phyloP scores from a whole-genome alignment of 345 rosid genomes.

The Orychophragmus violaceus region DNA sequence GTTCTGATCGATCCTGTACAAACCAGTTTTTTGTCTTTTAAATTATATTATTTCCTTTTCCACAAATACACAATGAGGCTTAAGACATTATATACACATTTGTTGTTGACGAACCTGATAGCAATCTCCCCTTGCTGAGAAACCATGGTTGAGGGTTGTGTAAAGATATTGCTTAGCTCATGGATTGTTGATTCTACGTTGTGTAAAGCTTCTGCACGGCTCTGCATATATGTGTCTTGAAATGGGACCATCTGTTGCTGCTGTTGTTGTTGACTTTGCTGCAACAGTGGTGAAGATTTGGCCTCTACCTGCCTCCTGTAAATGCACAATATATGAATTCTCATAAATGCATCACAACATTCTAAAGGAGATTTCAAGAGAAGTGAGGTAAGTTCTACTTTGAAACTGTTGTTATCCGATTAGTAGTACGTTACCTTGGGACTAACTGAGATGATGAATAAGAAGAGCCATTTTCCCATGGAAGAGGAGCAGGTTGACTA shows the following conservation, averaged over 20 bases:
- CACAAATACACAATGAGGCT: too few species aligned
- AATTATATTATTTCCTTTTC: too few species aligned
- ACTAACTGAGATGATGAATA: constrained; percentile 37
- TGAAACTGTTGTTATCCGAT: neutral
- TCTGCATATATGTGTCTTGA: too few species aligned
- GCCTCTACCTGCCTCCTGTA: constrained; percentile 47
- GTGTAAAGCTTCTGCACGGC: too few species aligned
- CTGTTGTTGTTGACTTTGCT: constrained; percentile 33
- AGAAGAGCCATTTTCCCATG: constrained; percentile 59
- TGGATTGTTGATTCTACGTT: too few species aligned
- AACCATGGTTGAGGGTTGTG: too few species aligned
- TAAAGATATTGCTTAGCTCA: too few species aligned
- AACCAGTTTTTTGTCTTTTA: neutral
- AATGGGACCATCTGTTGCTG: too few species aligned
- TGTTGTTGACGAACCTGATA: too few species aligned
- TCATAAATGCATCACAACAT: neutral
- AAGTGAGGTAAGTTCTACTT: neutral
- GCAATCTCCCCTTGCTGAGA: too few species aligned
- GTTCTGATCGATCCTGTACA: constrained; percentile 65
- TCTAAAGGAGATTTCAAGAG: too few species aligned
- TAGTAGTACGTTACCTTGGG: constrained; percentile 23
- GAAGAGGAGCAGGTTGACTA: constrained; percentile 49
- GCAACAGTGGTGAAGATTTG: constrained; percentile 50
- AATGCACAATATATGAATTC: neutral
- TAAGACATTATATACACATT: too few species aligned